Conservation (phyloP, 345 rosid species). For the Barbarea vulgaris region DNA sequence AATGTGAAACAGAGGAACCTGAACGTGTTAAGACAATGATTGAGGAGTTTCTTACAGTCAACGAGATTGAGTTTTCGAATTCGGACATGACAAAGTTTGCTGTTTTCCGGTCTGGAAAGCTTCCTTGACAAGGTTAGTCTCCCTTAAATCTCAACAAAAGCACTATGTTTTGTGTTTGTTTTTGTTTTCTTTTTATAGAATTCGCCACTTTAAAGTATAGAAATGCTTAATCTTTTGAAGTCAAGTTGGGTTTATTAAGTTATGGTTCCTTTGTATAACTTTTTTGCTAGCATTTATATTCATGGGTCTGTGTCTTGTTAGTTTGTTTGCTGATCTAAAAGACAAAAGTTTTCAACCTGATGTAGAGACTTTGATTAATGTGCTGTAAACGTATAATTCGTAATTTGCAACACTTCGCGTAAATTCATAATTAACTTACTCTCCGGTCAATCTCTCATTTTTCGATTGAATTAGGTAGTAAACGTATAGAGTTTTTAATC, state of each 20-base stretch:
- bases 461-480: no score
- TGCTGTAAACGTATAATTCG: no score
- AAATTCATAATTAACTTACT: no score
- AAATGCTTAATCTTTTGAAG: not conserved
- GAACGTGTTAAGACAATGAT: constrained; percentile 65
- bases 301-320: not conserved
- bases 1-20: constrained; percentile 80
- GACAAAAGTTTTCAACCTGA: not conserved
- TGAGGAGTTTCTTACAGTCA: constrained; percentile 59
- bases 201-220: not conserved
- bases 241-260: not conserved
- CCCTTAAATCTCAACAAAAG: not conserved
- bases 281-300: not conserved
- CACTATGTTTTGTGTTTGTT: not conserved
- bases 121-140: constrained; percentile 49
- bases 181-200: not conserved
- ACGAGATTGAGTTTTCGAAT: constrained; percentile 56
- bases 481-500: no score
- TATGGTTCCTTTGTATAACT: not conserved
- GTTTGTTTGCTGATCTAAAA: not conserved
- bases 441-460: no score
- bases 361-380: not conserved
- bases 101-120: constrained; percentile 70
- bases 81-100: constrained; percentile 79
- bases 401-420: no score